Base-by-base conservation (phyloP, 2,329 filamentous ascomycete genomes). In the Epichloe gansuensis region DNA sequence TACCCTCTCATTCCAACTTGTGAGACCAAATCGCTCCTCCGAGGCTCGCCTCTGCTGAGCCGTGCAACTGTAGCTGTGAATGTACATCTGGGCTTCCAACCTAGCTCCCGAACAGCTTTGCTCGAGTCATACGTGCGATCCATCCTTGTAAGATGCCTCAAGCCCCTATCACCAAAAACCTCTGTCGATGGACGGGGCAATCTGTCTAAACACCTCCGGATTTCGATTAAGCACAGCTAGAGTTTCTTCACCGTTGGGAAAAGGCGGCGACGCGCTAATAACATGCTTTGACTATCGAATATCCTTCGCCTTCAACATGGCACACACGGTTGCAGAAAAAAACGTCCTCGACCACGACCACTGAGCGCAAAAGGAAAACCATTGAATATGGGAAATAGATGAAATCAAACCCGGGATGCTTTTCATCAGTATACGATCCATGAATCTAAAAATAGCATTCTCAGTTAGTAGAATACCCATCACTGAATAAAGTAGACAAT, bases 121-220 rank as follows among this genome's bases (percentile, higher is more conserved):
- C 63, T 60, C 12, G 70, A 70, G 55, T 74, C 71, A 53, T 75
- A 75, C 13, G 74, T 71, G 0, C 72, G 59, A 50, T 74, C 72
- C 17, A 75, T 56, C 38, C 71, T 58, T 15, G 53, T 47, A 21
- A 72, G 56, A 35, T 68, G 68, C 12, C 45, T 58, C 72, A 72
- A 74, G 1, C 62, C 63, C 45, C 58, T 59, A 4, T 54, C 52
- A 5, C 49, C 52, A 45, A 73, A 70, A 1, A 68, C 63, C 0
- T 52, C 17, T 55, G 5, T 56, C 59, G n/a, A 61, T 60, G 7
- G 51, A 61, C 0, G 66, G 65, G 4, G 62, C 60, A 0, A 58
- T 54, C 5, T 45, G 47, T 12, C 51, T 45, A n/a, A 71, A 62
- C 2, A 66, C 56, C 5, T 53, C 62, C 2, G 67, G 67, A 41